Evolutionary conservation across 495 filamentous ascomycete genomes (phyloP), one percentile per base, ranked within the genome.

Genomic region (Neohortaea acidophila): DNA sequence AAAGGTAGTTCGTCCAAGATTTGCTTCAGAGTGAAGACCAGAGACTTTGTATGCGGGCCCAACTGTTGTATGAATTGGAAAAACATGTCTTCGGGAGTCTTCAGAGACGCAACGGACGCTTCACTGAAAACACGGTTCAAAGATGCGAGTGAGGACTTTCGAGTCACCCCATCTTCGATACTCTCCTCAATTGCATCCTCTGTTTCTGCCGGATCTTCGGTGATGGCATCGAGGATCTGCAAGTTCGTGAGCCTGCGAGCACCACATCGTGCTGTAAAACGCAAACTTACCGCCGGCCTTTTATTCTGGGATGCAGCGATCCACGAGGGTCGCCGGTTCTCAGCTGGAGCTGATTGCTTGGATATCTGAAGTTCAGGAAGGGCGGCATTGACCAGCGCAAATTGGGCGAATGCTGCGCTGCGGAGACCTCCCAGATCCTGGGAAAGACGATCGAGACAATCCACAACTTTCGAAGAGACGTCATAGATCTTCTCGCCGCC

Each of bases 351-450:
- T n/a, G n/a, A n/a, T n/a, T n/a, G n/a, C n/a, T n/a, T n/a, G n/a
- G n/a, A n/a, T n/a, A n/a, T n/a, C n/a, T n/a, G n/a, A n/a, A n/a
- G n/a, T n/a, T n/a, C n/a, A n/a, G n/a, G n/a, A 13, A 2, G 10
- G 31, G 33, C 24, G 18, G 18, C 40, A n/a, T 49, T 15, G 2
- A 49, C 62, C 19, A 96, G 67, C 22, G 74, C 70, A 50, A 96
- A 93, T 51, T 97, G 89, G 6, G 86, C 81, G 13, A 75, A 69
- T 15, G 89, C 84, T 24, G 89, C 84, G 61, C 84, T 92, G 33
- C 84, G 72, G 53, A 97, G 61, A 2, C 87, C 89, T 51, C 89
- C 87, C 44, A 96, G 74, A 48, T 84, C 82, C 53, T 97, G 89
- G 9, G 81, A 74, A 26, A 97, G 70, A 29, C 75, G 76, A 49